Base-by-base conservation (phyloP, 2,329 filamentous ascomycete genomes). In the Didymella pomorum region DNA sequence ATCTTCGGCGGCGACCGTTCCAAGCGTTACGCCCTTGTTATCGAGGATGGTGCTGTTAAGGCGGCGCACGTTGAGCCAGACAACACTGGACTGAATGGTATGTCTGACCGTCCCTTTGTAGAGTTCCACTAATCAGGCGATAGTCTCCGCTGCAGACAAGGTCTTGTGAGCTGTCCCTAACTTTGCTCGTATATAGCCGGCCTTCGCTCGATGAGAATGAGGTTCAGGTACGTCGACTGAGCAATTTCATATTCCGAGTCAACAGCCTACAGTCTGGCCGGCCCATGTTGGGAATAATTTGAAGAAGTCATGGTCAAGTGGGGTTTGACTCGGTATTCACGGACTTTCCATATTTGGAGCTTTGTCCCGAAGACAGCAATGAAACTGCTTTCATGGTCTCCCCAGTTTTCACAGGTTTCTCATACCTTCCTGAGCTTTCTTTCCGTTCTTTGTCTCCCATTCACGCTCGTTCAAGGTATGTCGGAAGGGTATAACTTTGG, bases 31-130 rank as follows among this genome's bases (percentile, higher is more conserved):
- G 92, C 91, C 20, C 82, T 97, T 53, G 84, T 93, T 50, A 82
- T 96, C 51, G 88, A 96, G 80, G 81, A 96, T 69, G 93, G 94
- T 66, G 92, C 92, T 79, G 90, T 97, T 69, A 89, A 89, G 79
- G 86, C 89, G 71, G 85, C 89, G 20, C 87, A 92, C 70, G 86
- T 97, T 51, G 94, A 97, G 83, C 89, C 92, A 11, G 93, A 97
- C 78, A 93, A 91, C 80, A 95, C 91, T 37, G 92, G 92, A 31
- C 85, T 93, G 47, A 83, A 89, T 65, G 89, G 91, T 93, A 81
- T 78, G 83, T 43, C 44, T 41, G 29, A 7, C 18, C 20, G 26
- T 31, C 41, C 23, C 43, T 58, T 28, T 23, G n/a, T n/a, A 35
- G 16, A 26, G 26, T 9, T 41, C 52, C 56, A 63, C 52, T 60